These are phyloP conservation scores for Zygosaccharomyces bisporus DNA, from an alignment of 805 yeast species.

Conservation along the genomic window DNA sequence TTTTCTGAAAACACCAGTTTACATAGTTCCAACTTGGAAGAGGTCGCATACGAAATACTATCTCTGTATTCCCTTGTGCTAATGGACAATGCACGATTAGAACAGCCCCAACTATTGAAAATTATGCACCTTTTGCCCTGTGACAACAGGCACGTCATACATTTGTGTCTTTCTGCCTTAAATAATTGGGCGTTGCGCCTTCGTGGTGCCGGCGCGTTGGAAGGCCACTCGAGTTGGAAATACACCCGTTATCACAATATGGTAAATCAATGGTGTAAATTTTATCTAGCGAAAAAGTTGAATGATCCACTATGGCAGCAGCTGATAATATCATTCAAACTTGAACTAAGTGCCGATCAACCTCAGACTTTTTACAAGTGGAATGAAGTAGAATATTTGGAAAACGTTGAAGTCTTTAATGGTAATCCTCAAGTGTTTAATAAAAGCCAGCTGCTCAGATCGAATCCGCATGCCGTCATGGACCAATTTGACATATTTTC, in stretches of 20 bases:
- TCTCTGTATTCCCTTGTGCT: slow-evolving; percentile 30
- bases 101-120: slow-evolving; percentile 26
- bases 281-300: slow-evolving; percentile 23
- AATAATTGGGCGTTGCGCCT: slow-evolving; percentile 22
- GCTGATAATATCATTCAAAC: slow-evolving; percentile 13
- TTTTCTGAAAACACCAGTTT: neutral
- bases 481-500: slow-evolving; percentile 31
- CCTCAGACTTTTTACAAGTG: neutral
- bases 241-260: slow-evolving; percentile 24
- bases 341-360: slow-evolving; percentile 5
- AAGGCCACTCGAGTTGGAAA: slow-evolving; percentile 22
- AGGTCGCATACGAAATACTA: slow-evolving; percentile 29
- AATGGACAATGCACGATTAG: slow-evolving; percentile 17
- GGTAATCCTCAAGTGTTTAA: slow-evolving; percentile 8
- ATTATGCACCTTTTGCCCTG: slow-evolving; percentile 30
- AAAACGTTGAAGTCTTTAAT: slow-evolving; percentile 14
- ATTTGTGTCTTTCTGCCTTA: slow-evolving; percentile 23
- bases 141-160: slow-evolving; percentile 26
- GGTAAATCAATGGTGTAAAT: slow-evolving; percentile 26
- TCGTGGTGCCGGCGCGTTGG: slow-evolving; percentile 10
- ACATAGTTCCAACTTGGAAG: slow-evolving; percentile 16
- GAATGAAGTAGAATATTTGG: slow-evolving; percentile 12
- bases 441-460: slow-evolving; percentile 17
- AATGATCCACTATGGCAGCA: slow-evolving; percentile 18
- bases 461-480: slow-evolving; percentile 27